Evolutionary conservation across 1,284 basidiomycete genomes (phyloP), one percentile per base, ranked within the genome.

Genomic region (Trametes polyzona): DNA sequence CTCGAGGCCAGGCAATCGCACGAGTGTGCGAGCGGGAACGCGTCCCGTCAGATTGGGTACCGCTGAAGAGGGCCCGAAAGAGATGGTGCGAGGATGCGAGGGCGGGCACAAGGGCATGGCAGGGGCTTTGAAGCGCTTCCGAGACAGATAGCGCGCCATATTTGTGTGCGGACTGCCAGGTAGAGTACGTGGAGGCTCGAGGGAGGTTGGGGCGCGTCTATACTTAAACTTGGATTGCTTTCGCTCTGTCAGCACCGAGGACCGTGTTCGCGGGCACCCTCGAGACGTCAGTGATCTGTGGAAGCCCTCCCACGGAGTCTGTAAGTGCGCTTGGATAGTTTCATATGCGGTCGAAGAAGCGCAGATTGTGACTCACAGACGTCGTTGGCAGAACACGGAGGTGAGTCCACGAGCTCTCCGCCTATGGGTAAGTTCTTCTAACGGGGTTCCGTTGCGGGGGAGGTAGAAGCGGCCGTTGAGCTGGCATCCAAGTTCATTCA

Each of bases 1-100:
- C 58, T 60, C 62, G 55, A 60, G 62, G 58, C 37, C 33, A 39
- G 21, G 41, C 41, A 29, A 47, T 67, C 65, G 46, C 62, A 61
- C 57, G 60, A 33, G 27, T 60, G 52, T 57, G 59, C 48, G 55
- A 64, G 59, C 3, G 36, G 55, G 27, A 24, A 30, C 23, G 35
- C 23, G 42, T 30, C 37, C 40, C 30, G 52, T 26, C 44, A 39
- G 49, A 57, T 57, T 57, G 55, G 55, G 39, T 54, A 27, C 47
- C 43, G 29, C 12, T 16, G 30, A 9, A 16, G 36, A 42, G 37
- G 37, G 17, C 21, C 23, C 19, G 23, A n/a, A 23, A 40, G 40
- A 24, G 17, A 23, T 55, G 46, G 46, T 55, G 48, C 47, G 53
- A 55, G 27, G 36, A 51, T 40, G 47, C 24, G 55, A 56, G 47